phyloP scores from a whole-genome alignment of 345 rosid species.

The Mangifera indica region DNA sequence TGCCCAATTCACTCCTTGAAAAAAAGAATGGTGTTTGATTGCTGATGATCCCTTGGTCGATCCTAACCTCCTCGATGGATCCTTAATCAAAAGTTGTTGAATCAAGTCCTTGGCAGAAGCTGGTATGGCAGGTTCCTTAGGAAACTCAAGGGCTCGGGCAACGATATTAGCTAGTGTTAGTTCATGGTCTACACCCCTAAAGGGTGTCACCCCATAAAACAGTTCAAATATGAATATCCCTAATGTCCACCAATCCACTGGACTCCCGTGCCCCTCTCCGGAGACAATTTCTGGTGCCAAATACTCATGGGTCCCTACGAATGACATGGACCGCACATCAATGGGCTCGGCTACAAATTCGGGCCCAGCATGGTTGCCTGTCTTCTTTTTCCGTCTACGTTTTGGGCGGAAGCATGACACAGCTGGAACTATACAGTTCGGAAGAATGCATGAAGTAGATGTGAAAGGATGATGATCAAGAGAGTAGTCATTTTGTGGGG shows the following conservation, averaged over 20 bases:
- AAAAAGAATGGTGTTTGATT: slow-evolving; percentile 76
- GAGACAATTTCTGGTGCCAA: slow-evolving; percentile 89
- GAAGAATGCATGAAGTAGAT: slow-evolving; percentile 75
- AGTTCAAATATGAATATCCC: slow-evolving; percentile 85
- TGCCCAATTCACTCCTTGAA: slow-evolving; percentile 92
- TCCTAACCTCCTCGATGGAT: slow-evolving; percentile 72
- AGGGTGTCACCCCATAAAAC: slow-evolving; percentile 76
- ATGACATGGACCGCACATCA: slow-evolving; percentile 90
- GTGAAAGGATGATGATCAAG: slow-evolving; percentile 47
- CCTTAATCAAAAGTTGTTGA: slow-evolving; percentile 66
- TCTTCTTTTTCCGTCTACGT: slow-evolving; percentile 67
- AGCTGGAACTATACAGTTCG: slow-evolving; percentile 81
- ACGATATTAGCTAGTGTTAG: slow-evolving; percentile 83
- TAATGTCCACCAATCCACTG: slow-evolving; percentile 94
- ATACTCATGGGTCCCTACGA: slow-evolving; percentile 93
- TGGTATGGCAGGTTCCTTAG: slow-evolving; percentile 67
- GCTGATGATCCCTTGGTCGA: slow-evolving; percentile 81
- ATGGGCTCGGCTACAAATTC: slow-evolving; percentile 85
- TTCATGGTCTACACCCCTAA: slow-evolving; percentile 85
- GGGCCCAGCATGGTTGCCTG: slow-evolving; percentile 46
- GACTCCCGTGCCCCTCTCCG: slow-evolving; percentile 88
- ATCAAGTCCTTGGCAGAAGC: slow-evolving; percentile 65
- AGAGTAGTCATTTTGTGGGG: slow-evolving; percentile 31
- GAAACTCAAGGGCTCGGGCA: slow-evolving; percentile 89
- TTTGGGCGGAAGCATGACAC: slow-evolving; percentile 83